Base-by-base conservation (phyloP, 2,329 filamentous ascomycete genomes). In the Dactylellina drechsleri region DNA sequence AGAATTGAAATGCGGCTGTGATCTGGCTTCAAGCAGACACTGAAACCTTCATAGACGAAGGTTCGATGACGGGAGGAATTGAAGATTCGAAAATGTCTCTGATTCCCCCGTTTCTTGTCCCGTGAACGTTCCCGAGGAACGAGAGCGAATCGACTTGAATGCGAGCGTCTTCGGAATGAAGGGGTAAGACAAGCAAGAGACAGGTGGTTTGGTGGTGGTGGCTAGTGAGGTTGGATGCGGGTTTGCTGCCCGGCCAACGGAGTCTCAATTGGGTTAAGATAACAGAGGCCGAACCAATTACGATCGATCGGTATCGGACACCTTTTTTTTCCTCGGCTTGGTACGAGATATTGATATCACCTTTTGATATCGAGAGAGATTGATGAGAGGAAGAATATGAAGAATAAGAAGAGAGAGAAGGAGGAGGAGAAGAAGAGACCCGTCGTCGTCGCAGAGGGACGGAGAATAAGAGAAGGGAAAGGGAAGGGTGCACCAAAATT, bases 161-260 rank as follows among this genome's bases (percentile, higher is more conserved):
- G 61, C 20, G 62, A 53, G 67, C 15, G 45, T 20, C 26, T 28
- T 45, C 52, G 58, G 58, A 52, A 52, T 52, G 66, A 41, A 47
- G 53, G 41, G 45, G 52, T 57, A 59, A 50, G 26, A 57, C 26
- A 13, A 20, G 20, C 12, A 28, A 4, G 7, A 28, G 26, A 28
- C 26, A 4, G 26, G 26, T 28, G 7, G 26, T 28, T 28, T 28
- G 26, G 26, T 28, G 26, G n/a, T 59, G 60, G 67, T 66, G 67
- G 68, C 56, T 65, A 61, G 68, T 28, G 26, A 28, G 26, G 26
- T 28, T 28, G 26, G 26, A 28, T 66, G 68, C 52, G 49, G 41
- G 61, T 65, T 59, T 73, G 68, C 68, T 73, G 68, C 68, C 68
- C 49, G 60, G 68, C 43, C 68, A 73, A 73, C 68, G 49, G 54